Conservation (phyloP, 2,329 filamentous ascomycete species). For the Fusarium vanettenii region DNA sequence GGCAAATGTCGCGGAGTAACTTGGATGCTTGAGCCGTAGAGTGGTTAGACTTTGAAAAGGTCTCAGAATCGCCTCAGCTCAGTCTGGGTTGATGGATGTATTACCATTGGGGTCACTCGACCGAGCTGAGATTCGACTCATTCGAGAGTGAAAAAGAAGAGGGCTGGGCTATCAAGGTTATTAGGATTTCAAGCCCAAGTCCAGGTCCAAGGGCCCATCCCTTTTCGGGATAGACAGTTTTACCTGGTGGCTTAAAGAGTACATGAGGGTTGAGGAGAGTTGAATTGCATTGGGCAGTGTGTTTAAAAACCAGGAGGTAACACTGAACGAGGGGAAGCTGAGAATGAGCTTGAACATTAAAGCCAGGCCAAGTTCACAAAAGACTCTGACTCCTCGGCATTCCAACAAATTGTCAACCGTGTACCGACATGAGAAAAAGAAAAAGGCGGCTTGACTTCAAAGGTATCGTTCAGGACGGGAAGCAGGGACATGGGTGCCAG, state of each 20-base stretch:
- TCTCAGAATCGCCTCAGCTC: background rate
- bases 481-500: conserved; percentile 42
- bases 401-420: background rate
- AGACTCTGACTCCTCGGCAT: background rate
- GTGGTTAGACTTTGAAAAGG: background rate
- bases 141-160: background rate
- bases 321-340: background rate
- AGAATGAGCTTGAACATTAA: background rate
- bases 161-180: background rate
- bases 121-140: background rate
- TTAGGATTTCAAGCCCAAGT: background rate
- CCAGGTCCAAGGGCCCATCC: background rate
- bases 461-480: conserved; percentile 15
- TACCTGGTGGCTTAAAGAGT: background rate
- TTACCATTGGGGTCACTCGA: background rate
- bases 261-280: background rate
- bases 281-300: background rate
- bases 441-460: conserved; percentile 11
- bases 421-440: background rate
- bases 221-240: background rate
- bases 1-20: background rate
- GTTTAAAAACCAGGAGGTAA: background rate
- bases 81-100: background rate
- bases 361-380: background rate
- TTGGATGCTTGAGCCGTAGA: background rate